These are phyloP conservation scores for Amanita fuliginea DNA, from an alignment of 768 basidiomycete species.

Conservation along the genomic window DNA sequence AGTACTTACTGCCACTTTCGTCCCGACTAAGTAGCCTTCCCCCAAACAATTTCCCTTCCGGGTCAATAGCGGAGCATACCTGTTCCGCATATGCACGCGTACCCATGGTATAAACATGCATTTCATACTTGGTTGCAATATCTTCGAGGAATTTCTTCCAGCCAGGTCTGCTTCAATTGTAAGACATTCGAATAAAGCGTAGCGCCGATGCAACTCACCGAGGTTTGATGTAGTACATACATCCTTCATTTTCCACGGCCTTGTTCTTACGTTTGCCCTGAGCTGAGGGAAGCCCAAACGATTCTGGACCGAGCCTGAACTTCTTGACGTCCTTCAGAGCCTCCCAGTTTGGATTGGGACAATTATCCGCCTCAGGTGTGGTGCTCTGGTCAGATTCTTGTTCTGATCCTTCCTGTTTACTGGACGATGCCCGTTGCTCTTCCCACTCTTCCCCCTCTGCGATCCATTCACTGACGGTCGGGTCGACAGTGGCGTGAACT, in stretches of 20 bases:
- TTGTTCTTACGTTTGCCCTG: constrained; percentile 51
- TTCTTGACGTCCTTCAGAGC: constrained; percentile 84
- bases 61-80: constrained; percentile 92
- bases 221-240: constrained; percentile 97
- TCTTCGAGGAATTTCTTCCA: constrained; percentile 65
- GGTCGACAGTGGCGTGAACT: constrained; percentile 97
- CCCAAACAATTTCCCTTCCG: constrained; percentile 74
- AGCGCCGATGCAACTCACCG: constrained; percentile 42
- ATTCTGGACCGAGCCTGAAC: constrained; percentile 85
- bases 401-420: constrained; percentile 16
- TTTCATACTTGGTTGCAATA: constrained; percentile 77
- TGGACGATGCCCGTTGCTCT: constrained; percentile 27
- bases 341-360: constrained; percentile 85
- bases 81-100: constrained; percentile 94
- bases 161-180: constrained; percentile 53
- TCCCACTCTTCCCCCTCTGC: constrained; percentile 78
- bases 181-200: constrained; percentile 6
- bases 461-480: constrained; percentile 98
- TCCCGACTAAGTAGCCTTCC: constrained; percentile 86
- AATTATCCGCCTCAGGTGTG: constrained; percentile 35
- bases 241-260: constrained; percentile 64
- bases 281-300: constrained; percentile 29
- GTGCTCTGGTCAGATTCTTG: constrained; percentile 28
- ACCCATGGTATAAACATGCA: constrained; percentile 99
- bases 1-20: constrained; percentile 84